These are phyloP conservation scores for Polyrhizophydium stewartii DNA, from an alignment of 371 early-diverging fungal genomes.

Conservation along the genomic window DNA sequence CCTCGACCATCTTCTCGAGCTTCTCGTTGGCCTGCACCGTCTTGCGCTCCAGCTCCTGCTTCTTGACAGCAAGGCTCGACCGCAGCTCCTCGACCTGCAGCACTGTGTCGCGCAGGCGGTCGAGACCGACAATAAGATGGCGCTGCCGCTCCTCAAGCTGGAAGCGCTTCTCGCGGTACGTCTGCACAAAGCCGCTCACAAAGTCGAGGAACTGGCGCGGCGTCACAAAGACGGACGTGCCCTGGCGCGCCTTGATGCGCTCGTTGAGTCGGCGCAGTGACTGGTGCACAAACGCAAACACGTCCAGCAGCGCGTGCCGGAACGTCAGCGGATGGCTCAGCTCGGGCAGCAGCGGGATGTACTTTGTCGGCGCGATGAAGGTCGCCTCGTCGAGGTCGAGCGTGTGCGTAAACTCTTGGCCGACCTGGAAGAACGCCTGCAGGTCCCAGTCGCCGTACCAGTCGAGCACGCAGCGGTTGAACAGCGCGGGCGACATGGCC, in stretches of 20 bases:
- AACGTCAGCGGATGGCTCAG: constrained; percentile 71
- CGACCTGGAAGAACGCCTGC: constrained; percentile 97
- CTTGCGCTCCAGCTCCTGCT: constrained; percentile 84
- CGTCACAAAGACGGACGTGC: constrained; percentile 81
- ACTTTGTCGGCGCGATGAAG: constrained; percentile 50
- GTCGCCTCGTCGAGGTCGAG: constrained; percentile 80
- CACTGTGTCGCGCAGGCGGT: constrained; percentile 94
- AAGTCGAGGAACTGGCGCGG: constrained; percentile 98
- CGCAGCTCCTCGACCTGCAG: constrained; percentile 93
- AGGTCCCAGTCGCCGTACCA: constrained; percentile 99
- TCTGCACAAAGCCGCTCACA: constrained; percentile 85
- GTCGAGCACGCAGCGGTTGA: constrained; percentile 99
- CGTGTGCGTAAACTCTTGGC: constrained; percentile 86
- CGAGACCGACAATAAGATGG: constrained; percentile 96
- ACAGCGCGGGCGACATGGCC: constrained; percentile 97
- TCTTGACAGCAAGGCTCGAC: constrained; percentile 81
- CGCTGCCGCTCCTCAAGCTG: constrained; percentile 97
- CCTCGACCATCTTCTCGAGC: constrained; percentile 92
- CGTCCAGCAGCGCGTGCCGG: constrained; percentile 78
- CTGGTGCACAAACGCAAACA: constrained; percentile 89
- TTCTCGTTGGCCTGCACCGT: constrained; percentile 90
- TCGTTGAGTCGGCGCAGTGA: constrained; percentile 84
- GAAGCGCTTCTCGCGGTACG: constrained; percentile 90
- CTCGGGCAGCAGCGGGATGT: not conserved
- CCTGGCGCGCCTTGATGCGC: constrained; percentile 77